Base-by-base conservation (phyloP, 2,329 filamentous ascomycete genomes). In the Remersonia thermophila region DNA sequence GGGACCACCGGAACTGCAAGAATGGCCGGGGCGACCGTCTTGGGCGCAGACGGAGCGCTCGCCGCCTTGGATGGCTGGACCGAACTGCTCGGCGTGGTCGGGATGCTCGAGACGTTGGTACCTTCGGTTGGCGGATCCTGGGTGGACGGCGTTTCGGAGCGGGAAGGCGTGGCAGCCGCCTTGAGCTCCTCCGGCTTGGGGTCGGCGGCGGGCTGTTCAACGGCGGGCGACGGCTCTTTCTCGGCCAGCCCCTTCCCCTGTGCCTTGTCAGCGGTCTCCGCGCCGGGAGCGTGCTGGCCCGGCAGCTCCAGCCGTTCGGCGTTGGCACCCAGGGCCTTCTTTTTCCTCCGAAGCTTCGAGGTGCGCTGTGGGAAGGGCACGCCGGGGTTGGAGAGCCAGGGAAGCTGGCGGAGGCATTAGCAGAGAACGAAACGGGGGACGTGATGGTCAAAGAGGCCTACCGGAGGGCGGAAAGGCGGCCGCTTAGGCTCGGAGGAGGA, bases 321-420 rank as follows among this genome's bases (percentile, higher is more conserved):
- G 27, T 62, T 52, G 6, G 55, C 50, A 13, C 52, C 55, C 15
- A 65, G 44, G 6, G 51, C 44, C 35, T 53, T 55, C 42, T 53
- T 53, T 46, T 59, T 66, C 53, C 64, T 66, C 45, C 59, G 62
- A 26, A 59, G 56, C 47, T 57, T 64, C 26, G 52, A 47, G 26
- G 53, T 46, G 46, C 56, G 60, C 3, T 49, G 48, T 10, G 73
- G 73, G 48, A 74, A 79, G 8, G 61, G 57, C 18, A 56, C 47
- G 23, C 70, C 66, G 3, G 69, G 67, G 23, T 55, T 55, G 1
- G 72, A 75, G 17, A 65, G 49, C 73, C 73, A 78, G 8, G 74
- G 74, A 8, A 78, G 56, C 70, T 77, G 37, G 14, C 42, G 14
- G 30, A 23, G 10, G n/a, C 27, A 38, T 62, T 44, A 62, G 53